Evolutionary conservation across 2,329 filamentous ascomycete genomes (phyloP).

Genomic region (Diplodia corticola): DNA sequence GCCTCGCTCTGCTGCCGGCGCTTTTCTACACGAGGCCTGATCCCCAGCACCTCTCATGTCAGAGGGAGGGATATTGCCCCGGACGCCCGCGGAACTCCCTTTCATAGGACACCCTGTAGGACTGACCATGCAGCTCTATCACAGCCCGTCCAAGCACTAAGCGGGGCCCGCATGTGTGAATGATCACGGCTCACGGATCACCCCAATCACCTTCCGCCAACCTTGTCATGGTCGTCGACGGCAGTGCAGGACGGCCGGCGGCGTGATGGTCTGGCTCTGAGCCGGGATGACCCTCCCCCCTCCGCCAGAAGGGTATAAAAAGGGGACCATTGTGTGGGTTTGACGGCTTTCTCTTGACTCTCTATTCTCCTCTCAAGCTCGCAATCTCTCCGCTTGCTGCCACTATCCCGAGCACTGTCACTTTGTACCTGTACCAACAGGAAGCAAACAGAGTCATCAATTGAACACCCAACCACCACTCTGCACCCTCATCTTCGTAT

Average conservation of each 20-base stretch:
- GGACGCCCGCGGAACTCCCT: slow-evolving; percentile 32
- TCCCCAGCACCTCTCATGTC: slow-evolving; percentile 11
- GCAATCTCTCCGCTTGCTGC: slow-evolving; percentile 13
- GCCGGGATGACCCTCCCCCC: slow-evolving; percentile 29
- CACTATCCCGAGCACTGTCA: slow-evolving; percentile 13
- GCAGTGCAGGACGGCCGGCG: slow-evolving; percentile 15
- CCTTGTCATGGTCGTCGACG: slow-evolving; percentile 19
- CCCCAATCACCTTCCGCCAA: slow-evolving; percentile 30
- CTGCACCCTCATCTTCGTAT: slow-evolving; percentile 7
- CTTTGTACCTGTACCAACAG: background rate
- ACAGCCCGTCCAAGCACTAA: slow-evolving; percentile 30
- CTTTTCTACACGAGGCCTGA: slow-evolving; percentile 17
- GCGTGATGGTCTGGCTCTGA: slow-evolving; percentile 26
- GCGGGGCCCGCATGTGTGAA: slow-evolving; percentile 37
- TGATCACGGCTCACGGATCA: slow-evolving; percentile 38
- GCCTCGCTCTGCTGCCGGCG: slow-evolving; percentile 4
- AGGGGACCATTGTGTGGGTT: slow-evolving; percentile 30
- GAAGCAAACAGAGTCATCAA: slow-evolving; percentile 21
- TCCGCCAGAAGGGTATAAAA: slow-evolving; percentile 40
- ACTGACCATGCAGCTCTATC: slow-evolving; percentile 44
- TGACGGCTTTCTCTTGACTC: slow-evolving; percentile 32
- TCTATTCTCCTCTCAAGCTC: slow-evolving; percentile 29
- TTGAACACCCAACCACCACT: slow-evolving; percentile 20
- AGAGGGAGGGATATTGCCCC: slow-evolving; percentile 18
- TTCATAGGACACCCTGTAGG: slow-evolving; percentile 34